Percentiles rank a stretch among this genome's conserved stretches.
These are phyloP conservation scores for Yarrowia porcina DNA, from an alignment of 805 yeast genomes.

Conservation along the genomic window DNA sequence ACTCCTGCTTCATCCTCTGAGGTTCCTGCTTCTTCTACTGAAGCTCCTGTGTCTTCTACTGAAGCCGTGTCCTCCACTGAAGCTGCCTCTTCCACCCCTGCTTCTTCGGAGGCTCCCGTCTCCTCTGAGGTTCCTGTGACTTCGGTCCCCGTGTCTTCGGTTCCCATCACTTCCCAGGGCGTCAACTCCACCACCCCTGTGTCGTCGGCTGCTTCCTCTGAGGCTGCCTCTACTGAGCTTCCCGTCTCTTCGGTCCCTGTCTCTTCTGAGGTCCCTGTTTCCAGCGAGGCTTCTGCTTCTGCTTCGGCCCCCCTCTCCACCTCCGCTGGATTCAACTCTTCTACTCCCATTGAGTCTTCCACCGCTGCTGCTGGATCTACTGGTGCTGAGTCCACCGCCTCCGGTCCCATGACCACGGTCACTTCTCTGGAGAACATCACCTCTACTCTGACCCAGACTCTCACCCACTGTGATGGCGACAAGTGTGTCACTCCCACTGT, in stretches of 20 bases:
- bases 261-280: background rate
- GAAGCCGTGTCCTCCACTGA: background rate
- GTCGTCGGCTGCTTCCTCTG: background rate
- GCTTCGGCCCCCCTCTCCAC: too few relatives aligned
- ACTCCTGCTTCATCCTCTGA: background rate
- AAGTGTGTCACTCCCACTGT: slow-evolving; percentile 18
- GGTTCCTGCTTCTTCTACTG: background rate
- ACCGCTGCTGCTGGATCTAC: background rate
- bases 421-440: background rate
- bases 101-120: background rate
- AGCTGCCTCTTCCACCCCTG: too few relatives aligned
- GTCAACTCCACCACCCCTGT: too few relatives aligned
- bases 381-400: too few relatives aligned
- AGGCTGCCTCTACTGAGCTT: background rate
- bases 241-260: background rate
- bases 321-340: background rate
- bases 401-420: background rate
- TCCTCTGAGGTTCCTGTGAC: background rate
- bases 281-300: background rate
- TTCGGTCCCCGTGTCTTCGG: background rate
- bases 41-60: background rate
- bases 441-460: slow-evolving; percentile 5
- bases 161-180: background rate
- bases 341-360: background rate
- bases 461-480: slow-evolving; percentile 19